Evolutionary conservation across 2,329 filamentous ascomycete species (phyloP).

Genomic region (Clarireedia homoeocarpa): DNA sequence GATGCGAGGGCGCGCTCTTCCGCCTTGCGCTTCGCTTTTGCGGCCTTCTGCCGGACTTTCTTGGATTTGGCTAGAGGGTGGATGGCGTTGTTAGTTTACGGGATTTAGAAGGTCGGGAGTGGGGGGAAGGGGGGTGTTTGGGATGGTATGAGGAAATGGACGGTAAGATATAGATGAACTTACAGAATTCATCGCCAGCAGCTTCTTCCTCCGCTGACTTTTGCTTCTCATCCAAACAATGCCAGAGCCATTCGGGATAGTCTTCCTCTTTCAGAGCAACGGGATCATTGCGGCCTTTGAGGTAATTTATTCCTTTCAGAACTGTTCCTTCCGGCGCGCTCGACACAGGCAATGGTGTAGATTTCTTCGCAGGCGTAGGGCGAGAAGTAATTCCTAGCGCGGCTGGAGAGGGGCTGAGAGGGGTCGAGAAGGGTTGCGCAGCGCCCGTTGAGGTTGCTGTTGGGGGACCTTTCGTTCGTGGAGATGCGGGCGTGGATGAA

Average conservation of each 20-base stretch:
- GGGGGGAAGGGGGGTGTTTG: not conserved
- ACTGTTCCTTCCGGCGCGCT: slow-evolving; percentile 52
- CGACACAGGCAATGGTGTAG: slow-evolving; percentile 12
- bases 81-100: not conserved
- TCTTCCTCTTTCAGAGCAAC: slow-evolving; percentile 66
- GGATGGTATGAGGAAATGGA: not conserved
- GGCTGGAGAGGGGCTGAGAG: slow-evolving; percentile 24
- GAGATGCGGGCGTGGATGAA: slow-evolving; percentile 13
- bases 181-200: slow-evolving; percentile 73
- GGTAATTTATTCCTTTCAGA: slow-evolving; percentile 67
- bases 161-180: slow-evolving; percentile 30
- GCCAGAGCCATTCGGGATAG: slow-evolving; percentile 79
- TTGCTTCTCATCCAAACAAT: slow-evolving; percentile 52
- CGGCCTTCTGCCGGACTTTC: slow-evolving; percentile 66
- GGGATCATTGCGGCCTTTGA: slow-evolving; percentile 66
- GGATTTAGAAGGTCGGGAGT: not conserved
- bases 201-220: slow-evolving; percentile 43
- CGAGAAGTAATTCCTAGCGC: not conserved
- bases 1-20: slow-evolving; percentile 55
- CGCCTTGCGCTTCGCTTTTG: slow-evolving; percentile 50
- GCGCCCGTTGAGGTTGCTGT: slow-evolving; percentile 23
- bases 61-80: slow-evolving; percentile 64
- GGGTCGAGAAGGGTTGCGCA: slow-evolving; percentile 29
- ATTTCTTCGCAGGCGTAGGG: not conserved
- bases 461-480: slow-evolving; percentile 13